Base-by-base conservation (phyloP, 2,329 filamentous ascomycete genomes). In the Lachnellula arida region DNA sequence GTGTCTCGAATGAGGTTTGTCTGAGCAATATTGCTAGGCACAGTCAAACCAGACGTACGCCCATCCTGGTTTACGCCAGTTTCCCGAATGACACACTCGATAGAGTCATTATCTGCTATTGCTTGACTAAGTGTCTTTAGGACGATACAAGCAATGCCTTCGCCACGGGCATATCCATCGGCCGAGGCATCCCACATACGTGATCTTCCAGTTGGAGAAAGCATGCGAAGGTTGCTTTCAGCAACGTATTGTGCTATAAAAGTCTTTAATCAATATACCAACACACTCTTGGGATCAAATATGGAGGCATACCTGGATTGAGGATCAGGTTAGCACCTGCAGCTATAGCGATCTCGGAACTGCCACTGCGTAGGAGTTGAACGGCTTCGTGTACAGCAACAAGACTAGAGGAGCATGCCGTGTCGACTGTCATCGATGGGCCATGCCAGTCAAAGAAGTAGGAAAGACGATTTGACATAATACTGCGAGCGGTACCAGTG, bases 61-160 rank as follows among this genome's bases (percentile, higher is more conserved):
- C 85, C 85, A 63, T 87, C 84, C 8, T 48, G 42, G 23, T 51
- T 51, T 6, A n/a, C 5, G 11, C 37, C 53, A 28, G 40, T 54
- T 7, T 49, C 49, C 6, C 79, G 74, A 53, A 85, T 78, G 25
- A 84, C 73, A 8, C 75, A 77, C 5, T 78, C 74, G 54, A 84
- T 80, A 0, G 76, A 76, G 63, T 87, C 82, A 17, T 80, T 79
- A 60, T 49, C 35, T 15, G 15, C n/a, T 2, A 55, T 42, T 12
- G 48, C 46, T 15, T 46, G 28, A 12, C n/a, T 82, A 78, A 17
- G 72, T 70, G 5, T 86, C 60, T 87, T 87, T 44, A 88, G 65
- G 2, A 86, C 63, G 1, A 87, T 68, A 11, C 81, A 74, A 0
- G 76, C 81, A 25, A 81, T 73, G 0, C 83, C 85, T 61, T 88